Evolutionary conservation across 108 stramenopile species (phyloP).

Genomic region (Nitzschia sp.): DNA sequence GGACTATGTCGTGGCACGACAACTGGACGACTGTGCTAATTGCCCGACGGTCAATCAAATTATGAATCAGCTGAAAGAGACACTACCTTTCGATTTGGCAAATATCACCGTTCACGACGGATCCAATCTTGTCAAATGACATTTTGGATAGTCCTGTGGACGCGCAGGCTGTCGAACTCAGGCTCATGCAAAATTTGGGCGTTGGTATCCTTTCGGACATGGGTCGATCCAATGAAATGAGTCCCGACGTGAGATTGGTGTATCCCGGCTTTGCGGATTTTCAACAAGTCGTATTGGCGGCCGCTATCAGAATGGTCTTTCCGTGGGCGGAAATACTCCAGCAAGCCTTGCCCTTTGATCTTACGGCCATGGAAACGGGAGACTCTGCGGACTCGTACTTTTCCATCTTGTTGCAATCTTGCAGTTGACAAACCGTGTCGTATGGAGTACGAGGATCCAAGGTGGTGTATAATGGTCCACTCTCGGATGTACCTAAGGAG

Average conservation of each 20-base stretch:
- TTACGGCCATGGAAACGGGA: not conserved
- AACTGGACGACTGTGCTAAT: not conserved
- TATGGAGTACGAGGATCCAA: not conserved
- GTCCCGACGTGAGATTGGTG: not conserved
- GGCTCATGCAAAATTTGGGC: conserved; percentile 11
- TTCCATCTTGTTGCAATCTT: conserved; percentile 8
- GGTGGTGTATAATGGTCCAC: not conserved
- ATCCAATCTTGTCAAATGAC: not conserved
- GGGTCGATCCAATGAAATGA: not conserved
- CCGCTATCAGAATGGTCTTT: conserved; percentile 4
- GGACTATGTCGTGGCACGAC: not conserved
- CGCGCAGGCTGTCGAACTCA: not conserved
- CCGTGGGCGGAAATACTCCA: not conserved
- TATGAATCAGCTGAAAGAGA: not conserved
- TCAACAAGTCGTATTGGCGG: conserved; percentile 5
- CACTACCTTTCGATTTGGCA: conserved; percentile 21
- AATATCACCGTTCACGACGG: not conserved
- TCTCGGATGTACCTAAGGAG: not conserved
- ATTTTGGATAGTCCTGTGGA: not conserved
- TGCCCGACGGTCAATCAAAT: not conserved
- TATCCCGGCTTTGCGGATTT: conserved; percentile 16
- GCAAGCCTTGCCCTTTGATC: not conserved
- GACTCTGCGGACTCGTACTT: not conserved
- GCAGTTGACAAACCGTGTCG: conserved; percentile 7
- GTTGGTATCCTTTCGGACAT: conserved; percentile 10